Evolutionary conservation across 371 early-diverging fungal species (phyloP), one percentile per base, ranked within the genome.

Genomic region (Mortierella sp.): DNA sequence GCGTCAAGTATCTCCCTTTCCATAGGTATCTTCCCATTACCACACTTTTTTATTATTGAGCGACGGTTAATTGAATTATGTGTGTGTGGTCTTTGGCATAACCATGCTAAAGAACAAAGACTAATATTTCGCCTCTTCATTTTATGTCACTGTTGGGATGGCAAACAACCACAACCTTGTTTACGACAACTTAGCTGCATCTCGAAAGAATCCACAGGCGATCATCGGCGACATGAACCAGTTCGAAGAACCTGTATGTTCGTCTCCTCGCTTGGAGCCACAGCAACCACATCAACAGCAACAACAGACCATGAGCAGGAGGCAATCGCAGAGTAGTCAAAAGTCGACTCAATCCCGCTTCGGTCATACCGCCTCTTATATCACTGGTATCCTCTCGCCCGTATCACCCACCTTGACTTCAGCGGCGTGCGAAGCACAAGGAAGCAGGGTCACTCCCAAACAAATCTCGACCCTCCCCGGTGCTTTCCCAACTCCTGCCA

Each of bases 141-240:
- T 21, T 46, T 70, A n/a, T 51, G 35, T 18, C 65, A 27, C 65
- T 16, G 16, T 46, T 41, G 24, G 63, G 29, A n/a, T 75, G 44
- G 35, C 65, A 10, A 18, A n/a, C 46, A 41, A 32, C 29, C 4
- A 16, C 56, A 60, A 29, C 35, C 18, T 38, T 11, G 43, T 35
- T 63, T 21, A 12, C 2, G 35, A 16, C 35, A 3, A 70, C 48
- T 32, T 60, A 70, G 79, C 79, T 4, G 56, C 60, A 3, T 72
- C 78, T 6, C 75, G 85, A 51, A 84, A 83, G 27, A 84, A 84
- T 41, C 85, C 85, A 11, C 85, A 84, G 70, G 85, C 85, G 2
- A 72, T 84, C 35, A 56, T 84, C 2, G 81, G 81, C 12, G 82
- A 84, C 58, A 79, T 46, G 44, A 75, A 55, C 16, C 60, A 77